Evolutionary conservation across 2,329 filamentous ascomycete genomes (phyloP), one percentile per base, ranked within the genome.

Genomic region (Hymenoscyphus linearis): DNA sequence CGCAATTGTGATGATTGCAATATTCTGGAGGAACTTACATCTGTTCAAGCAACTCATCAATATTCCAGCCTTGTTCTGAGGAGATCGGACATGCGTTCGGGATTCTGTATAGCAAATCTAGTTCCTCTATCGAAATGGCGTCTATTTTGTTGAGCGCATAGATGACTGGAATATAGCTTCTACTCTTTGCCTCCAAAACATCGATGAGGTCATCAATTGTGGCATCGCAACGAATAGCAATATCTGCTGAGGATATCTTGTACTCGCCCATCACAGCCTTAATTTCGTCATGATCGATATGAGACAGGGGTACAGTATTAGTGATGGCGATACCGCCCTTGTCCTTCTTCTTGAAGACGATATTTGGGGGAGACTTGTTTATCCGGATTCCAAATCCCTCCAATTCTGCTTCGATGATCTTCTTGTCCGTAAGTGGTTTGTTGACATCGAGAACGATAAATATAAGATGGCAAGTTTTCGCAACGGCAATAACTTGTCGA

Each of bases 91-190:
- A 95, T 14, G 95, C 92, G 74, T 98, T 96, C 55, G 95, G 95
- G 68, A 99, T 99, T 50, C 93, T 88, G 78, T 99, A 98, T 31
- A 99, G 82, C 64, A 99, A 80, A 76, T 99, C 95, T 64, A 99
- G 82, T 77, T 99, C 95, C 77, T 99, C 93, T 69, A 99, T 98
- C 57, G 91, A 93, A 74, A 99, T 98, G 60, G 93, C 86, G 77
- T 99, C 95, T 69, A 99, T 99, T 81, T 99, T 99, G 84, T 99
- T 99, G 71, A 99, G 83, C 50, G 96, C 95, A 78, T 99, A 99
- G 59, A 99, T 91, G 66, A 98, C 95, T n/a, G 95, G 95, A 67
- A 99, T 98, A 75, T 99, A 99, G 74, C 90, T 92, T 76, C 95
- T 85, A 74, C 89, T 91, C 81, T 91, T 96, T 54, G 93, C 93